phyloP scores from a whole-genome alignment of 2,329 filamentous ascomycete species.

The Monilinia polystroma region DNA sequence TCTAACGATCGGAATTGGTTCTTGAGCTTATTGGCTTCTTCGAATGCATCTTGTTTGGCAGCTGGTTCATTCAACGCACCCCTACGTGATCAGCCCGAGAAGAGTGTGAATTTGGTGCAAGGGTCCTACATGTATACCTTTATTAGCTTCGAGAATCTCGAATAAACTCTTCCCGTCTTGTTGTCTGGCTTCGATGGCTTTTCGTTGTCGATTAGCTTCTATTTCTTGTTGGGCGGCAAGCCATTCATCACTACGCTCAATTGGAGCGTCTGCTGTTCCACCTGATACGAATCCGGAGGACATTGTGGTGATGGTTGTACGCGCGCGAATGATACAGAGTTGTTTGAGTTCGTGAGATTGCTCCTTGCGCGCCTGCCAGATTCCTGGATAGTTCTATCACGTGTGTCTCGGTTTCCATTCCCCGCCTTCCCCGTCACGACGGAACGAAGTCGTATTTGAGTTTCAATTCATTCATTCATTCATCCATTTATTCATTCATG shows the following conservation, averaged over 20 bases:
- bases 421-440: neutral
- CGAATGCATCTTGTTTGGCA: conserved; percentile 79
- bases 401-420: neutral
- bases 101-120: conserved; percentile 10
- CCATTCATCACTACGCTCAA: conserved; percentile 42
- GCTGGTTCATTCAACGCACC: conserved; percentile 47
- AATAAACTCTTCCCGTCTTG: conserved; percentile 60
- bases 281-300: conserved; percentile 53
- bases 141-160: conserved; percentile 78
- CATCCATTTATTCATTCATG: neutral
- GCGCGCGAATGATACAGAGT: conserved; percentile 13
- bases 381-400: conserved; percentile 1
- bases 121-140: conserved; percentile 52
- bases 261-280: conserved; percentile 48
- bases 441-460: neutral
- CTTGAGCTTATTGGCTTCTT: conserved; percentile 67
- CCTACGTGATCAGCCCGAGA: conserved; percentile 40
- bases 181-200: conserved; percentile 44
- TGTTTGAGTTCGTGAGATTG: conserved; percentile 1
- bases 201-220: conserved; percentile 37
- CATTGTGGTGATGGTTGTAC: conserved; percentile 37
- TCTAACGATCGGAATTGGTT: conserved; percentile 78
- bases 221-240: conserved; percentile 43
- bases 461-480: neutral
- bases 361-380: neutral